Evolutionary conservation across 1,284 basidiomycete genomes (phyloP).

Genomic region (Irpex lacteus): DNA sequence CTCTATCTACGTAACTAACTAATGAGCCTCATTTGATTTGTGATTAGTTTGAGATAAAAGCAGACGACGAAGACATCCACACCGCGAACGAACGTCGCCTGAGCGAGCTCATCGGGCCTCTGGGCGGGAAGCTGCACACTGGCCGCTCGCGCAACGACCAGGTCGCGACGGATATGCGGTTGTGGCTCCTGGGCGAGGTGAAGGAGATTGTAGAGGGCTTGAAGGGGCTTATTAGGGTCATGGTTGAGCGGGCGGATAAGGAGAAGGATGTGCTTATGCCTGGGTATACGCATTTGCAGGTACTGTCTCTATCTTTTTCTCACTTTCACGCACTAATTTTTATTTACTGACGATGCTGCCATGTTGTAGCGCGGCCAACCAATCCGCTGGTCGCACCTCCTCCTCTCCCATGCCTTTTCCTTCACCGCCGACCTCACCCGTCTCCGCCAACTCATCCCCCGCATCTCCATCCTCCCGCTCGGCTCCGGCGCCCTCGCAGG

Average conservation of each 20-base stretch:
- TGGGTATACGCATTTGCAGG: conserved; percentile 97
- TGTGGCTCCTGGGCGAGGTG: conserved; percentile 90
- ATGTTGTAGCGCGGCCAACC: conserved; percentile 88
- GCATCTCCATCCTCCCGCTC: conserved; percentile 90
- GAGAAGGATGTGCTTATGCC: conserved; percentile 92
- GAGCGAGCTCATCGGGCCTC: conserved; percentile 88
- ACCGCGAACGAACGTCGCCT: conserved; percentile 98
- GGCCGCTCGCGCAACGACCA: conserved; percentile 97
- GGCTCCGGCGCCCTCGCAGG: conserved; percentile 95
- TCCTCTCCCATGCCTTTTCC: conserved; percentile 93
- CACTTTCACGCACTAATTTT: too few relatives aligned
- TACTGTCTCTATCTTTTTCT: conserved; percentile 24
- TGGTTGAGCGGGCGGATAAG: conserved; percentile 88
- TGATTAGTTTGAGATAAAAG: conserved; percentile 63
- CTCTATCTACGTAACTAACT: neutral
- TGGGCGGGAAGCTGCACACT: conserved; percentile 94
- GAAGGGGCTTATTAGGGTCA: conserved; percentile 80
- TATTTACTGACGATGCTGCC: neutral
- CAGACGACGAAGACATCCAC: conserved; percentile 97
- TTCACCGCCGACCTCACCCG: conserved; percentile 88
- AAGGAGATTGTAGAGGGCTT: conserved; percentile 70
- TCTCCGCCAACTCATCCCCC: conserved; percentile 80
- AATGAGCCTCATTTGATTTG: neutral
- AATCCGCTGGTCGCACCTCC: conserved; percentile 96
- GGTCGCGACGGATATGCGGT: conserved; percentile 95